Conservation (phyloP, 495 filamentous ascomycete genomes). For the Neurospora sp. region DNA sequence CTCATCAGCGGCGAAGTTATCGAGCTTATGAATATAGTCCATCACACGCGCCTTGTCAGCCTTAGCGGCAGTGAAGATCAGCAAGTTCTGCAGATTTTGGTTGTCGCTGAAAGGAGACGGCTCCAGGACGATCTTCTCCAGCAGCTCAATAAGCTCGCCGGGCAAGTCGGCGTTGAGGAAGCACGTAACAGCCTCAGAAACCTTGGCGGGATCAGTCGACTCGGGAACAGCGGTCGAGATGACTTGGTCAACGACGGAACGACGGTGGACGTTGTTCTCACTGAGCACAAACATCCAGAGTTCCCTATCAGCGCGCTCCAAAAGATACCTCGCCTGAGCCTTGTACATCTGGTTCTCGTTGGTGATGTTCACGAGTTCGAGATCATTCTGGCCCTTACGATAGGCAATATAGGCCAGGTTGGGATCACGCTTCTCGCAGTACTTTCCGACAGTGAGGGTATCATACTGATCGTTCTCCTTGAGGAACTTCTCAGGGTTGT, state of each 20-base stretch:
- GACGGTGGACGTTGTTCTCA: slow-evolving; percentile 86
- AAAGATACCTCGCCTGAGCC: slow-evolving; percentile 87
- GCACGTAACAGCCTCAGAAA: slow-evolving; percentile 86
- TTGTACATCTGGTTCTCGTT: slow-evolving; percentile 99
- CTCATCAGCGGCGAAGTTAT: slow-evolving; percentile 82
- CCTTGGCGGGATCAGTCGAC: slow-evolving; percentile 86
- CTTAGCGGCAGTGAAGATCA: slow-evolving; percentile 96
- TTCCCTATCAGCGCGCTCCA: slow-evolving; percentile 81
- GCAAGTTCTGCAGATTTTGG: slow-evolving; percentile 85
- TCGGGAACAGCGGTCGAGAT: slow-evolving; percentile 94
- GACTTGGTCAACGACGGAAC: slow-evolving; percentile 92
- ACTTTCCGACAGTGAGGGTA: slow-evolving; percentile 85
- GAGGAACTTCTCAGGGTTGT: slow-evolving; percentile 96
- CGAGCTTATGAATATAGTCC: slow-evolving; percentile 90
- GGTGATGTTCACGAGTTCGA: slow-evolving; percentile 94
- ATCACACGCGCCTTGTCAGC: slow-evolving; percentile 92
- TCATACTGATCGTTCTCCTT: slow-evolving; percentile 98
- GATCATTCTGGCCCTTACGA: slow-evolving; percentile 91
- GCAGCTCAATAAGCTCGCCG: slow-evolving; percentile 87
- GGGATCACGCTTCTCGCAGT: slow-evolving; percentile 97
- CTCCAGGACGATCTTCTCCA: slow-evolving; percentile 99
- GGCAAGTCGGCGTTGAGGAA: slow-evolving; percentile 88
- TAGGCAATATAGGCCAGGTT: slow-evolving; percentile 96
- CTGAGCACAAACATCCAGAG: slow-evolving; percentile 94
- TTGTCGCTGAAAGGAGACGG: slow-evolving; percentile 97